These are phyloP conservation scores for Gloeophyllum trabeum DNA, from an alignment of 768 basidiomycete species.

Conservation along the genomic window DNA sequence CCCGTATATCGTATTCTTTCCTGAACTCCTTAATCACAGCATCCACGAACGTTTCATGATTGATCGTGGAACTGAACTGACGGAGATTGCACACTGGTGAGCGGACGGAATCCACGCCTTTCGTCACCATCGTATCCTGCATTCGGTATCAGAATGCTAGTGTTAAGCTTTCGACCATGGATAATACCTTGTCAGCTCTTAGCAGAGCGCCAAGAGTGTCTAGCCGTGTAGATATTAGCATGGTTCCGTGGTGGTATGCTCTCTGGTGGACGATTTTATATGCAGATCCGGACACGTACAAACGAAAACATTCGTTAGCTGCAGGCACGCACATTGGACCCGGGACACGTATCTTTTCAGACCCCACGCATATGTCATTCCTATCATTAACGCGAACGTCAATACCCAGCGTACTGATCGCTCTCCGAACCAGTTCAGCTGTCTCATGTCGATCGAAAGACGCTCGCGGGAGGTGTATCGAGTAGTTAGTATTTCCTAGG, in stretches of 20 bases:
- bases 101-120: constrained; percentile 82
- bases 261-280: constrained; percentile 89
- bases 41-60: constrained; percentile 59
- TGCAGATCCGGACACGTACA: constrained; percentile 91
- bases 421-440: constrained; percentile 64
- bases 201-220: constrained; percentile 64
- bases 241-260: constrained; percentile 97
- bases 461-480: constrained; percentile 76
- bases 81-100: constrained; percentile 85
- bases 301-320: neutral
- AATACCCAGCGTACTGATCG: constrained; percentile 67
- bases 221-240: constrained; percentile 83
- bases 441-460: constrained; percentile 75
- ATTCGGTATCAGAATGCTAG: no score
- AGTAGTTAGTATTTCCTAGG: constrained; percentile 94
- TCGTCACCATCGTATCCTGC: constrained; percentile 72
- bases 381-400: constrained; percentile 76
- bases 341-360: constrained; percentile 77
- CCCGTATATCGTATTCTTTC: constrained; percentile 34
- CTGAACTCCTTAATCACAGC: constrained; percentile 64
- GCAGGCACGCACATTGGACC: constrained; percentile 3
- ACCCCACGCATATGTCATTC: constrained; percentile 81
- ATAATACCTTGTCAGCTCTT: constrained; percentile 57
- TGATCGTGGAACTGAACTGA: constrained; percentile 35
- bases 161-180: no score